These are phyloP conservation scores for Heterococcus sp. DNA, from an alignment of 108 stramenopile species.

Conservation along the genomic window DNA sequence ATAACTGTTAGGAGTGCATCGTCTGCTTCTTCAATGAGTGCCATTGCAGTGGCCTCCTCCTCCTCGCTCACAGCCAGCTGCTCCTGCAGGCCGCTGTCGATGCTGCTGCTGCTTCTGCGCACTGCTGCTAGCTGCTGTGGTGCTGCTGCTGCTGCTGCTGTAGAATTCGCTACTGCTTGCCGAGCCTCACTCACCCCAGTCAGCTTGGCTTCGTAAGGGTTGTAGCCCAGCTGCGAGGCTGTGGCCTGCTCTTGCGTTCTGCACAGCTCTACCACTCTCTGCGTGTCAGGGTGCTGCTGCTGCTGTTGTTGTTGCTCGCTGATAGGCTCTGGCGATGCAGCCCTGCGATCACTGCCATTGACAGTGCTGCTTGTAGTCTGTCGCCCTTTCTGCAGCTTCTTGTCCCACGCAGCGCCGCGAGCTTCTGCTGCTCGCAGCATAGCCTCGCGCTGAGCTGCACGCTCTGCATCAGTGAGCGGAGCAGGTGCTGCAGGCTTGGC, in stretches of 20 bases:
- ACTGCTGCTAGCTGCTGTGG: too few relatives aligned
- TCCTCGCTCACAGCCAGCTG: too few relatives aligned
- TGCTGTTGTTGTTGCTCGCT: neutral
- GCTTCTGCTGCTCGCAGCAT: constrained; percentile 34
- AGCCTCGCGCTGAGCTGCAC: constrained; percentile 20
- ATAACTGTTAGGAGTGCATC: too few relatives aligned
- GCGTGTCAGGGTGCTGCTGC: constrained; percentile 12
- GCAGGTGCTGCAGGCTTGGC: constrained; percentile 2
- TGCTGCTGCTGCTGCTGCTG: too few relatives aligned
- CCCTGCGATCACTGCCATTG: neutral
- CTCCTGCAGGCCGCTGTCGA: too few relatives aligned
- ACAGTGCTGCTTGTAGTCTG: neutral
- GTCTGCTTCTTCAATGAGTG: too few relatives aligned
- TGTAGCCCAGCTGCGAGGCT: constrained; percentile 22
- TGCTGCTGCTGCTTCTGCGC: too few relatives aligned
- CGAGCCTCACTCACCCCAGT: too few relatives aligned
- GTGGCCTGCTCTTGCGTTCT: constrained; percentile 13
- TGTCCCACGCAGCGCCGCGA: constrained; percentile 28
- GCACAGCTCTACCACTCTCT: constrained; percentile 28
- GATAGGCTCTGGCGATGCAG: neutral
- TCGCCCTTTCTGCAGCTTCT: constrained; percentile 18
- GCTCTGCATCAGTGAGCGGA: constrained; percentile 20
- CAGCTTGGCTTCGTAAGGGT: constrained; percentile 11
- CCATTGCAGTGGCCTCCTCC: too few relatives aligned
- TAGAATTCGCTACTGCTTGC: too few relatives aligned